Evolutionary conservation across 345 rosid genomes (phyloP).

Genomic region (Brassica nigra): DNA sequence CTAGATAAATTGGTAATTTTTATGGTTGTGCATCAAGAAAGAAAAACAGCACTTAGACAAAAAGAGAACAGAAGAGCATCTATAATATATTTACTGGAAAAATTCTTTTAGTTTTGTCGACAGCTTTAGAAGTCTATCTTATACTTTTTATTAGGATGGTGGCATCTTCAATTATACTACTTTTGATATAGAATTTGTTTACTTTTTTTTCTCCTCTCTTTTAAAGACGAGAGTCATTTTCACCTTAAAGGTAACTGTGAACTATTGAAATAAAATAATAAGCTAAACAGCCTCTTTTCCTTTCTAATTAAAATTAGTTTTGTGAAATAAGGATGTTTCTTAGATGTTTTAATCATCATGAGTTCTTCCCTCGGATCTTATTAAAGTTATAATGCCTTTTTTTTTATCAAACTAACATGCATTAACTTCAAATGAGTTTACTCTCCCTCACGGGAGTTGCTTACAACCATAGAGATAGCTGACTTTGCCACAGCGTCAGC

Average conservation of each 20-base stretch:
- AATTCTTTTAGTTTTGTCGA: slow-evolving; percentile 29
- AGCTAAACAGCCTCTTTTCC: not conserved
- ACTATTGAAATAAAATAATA: not conserved
- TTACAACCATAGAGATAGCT: no score
- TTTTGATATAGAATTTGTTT: slow-evolving; percentile 3
- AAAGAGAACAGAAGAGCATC: slow-evolving; percentile 28
- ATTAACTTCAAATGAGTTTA: no score
- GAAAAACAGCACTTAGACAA: slow-evolving; percentile 13
- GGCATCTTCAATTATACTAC: slow-evolving; percentile 21
- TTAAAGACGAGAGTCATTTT: slow-evolving; percentile 22
- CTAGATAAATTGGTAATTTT: no score
- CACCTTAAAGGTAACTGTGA: slow-evolving; percentile 17
- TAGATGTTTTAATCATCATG: not conserved
- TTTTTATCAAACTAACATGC: no score
- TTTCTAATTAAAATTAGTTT: not conserved
- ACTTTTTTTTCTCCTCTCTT: not conserved
- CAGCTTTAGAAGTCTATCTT: slow-evolving; percentile 28
- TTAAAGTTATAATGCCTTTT: not conserved
- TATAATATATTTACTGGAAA: slow-evolving; percentile 23
- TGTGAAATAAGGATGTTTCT: not conserved
- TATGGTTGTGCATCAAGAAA: not conserved
- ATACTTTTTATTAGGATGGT: slow-evolving; percentile 20
- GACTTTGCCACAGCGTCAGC: no score
- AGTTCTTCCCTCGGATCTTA: not conserved
- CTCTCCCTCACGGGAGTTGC: no score